Evolutionary conservation across 371 early-diverging fungal genomes (phyloP).

Genomic region (Globomyces sp.): DNA sequence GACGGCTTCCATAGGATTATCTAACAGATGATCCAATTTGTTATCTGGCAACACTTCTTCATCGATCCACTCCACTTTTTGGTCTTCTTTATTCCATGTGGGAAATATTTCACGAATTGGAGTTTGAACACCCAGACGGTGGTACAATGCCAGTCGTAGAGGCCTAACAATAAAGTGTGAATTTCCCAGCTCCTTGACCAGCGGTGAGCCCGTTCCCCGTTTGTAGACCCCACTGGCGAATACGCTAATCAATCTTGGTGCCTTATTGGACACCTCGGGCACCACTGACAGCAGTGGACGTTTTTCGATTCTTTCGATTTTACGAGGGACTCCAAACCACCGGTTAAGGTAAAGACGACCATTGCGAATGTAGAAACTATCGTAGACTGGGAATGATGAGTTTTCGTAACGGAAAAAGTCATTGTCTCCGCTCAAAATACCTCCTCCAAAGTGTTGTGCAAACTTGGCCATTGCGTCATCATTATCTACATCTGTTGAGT

Average conservation of each 20-base stretch:
- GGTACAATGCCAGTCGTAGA: background rate
- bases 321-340: no score
- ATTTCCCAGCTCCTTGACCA: background rate
- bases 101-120: no score
- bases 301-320: background rate
- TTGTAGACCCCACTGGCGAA: no score
- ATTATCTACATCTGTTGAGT: constrained; percentile 19
- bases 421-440: constrained; percentile 12
- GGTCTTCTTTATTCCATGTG: no score
- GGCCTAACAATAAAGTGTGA: background rate
- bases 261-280: background rate
- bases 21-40: no score
- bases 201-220: background rate
- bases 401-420: constrained; percentile 18
- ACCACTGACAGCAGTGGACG: no score
- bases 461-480: constrained; percentile 19
- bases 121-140: background rate
- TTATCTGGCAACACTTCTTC: no score
- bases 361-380: background rate
- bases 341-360: background rate
- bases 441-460: constrained; percentile 14
- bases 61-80: no score
- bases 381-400: constrained; percentile 8
- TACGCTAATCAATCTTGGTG: background rate
- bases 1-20: no score